Percentiles rank a stretch among this genome's conserved stretches.
These are phyloP conservation scores for Penicillium cataractarum DNA, from an alignment of 495 filamentous ascomycete species.

Conservation along the genomic window DNA sequence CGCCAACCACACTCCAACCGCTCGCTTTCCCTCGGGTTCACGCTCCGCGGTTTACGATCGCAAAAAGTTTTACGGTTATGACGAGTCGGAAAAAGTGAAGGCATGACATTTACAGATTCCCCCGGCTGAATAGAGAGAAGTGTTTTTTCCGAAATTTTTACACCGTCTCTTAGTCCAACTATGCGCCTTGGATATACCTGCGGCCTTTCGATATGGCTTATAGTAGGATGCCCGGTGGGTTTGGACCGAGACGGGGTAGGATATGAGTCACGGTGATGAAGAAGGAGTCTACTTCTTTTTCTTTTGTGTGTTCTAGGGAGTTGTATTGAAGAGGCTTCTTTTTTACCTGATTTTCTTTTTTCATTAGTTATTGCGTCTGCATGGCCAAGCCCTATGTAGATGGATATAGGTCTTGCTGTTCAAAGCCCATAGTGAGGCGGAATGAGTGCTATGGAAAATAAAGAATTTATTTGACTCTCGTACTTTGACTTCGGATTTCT, in stretches of 20 bases:
- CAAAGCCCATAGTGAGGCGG: slow-evolving; percentile 14
- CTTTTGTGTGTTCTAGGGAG: slow-evolving; percentile 45
- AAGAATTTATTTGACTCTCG: slow-evolving; percentile 8
- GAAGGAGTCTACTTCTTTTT: slow-evolving; percentile 34
- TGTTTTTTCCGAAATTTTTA: slow-evolving; percentile 18
- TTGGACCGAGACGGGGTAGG: slow-evolving; percentile 22
- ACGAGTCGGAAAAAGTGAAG: slow-evolving; percentile 38
- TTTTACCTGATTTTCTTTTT: slow-evolving; percentile 19
- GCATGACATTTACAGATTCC: slow-evolving; percentile 39
- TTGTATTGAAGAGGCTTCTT: slow-evolving; percentile 40
- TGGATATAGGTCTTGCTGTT: slow-evolving; percentile 29
- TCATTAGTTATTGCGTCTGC: slow-evolving; percentile 31
- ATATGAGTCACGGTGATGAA: slow-evolving; percentile 31
- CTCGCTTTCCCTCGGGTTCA: slow-evolving; percentile 23
- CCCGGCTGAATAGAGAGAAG: slow-evolving; percentile 33
- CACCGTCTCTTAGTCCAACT: slow-evolving; percentile 20
- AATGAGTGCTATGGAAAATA: slow-evolving; percentile 11
- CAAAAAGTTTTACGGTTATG: slow-evolving; percentile 41
- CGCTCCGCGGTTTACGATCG: slow-evolving; percentile 23
- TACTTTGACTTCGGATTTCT: not conserved
- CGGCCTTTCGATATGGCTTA: slow-evolving; percentile 5
- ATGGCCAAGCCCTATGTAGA: slow-evolving; percentile 40
- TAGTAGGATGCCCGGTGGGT: slow-evolving; percentile 8
- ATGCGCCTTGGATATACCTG: slow-evolving; percentile 16
- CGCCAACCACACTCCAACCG: slow-evolving; percentile 14